Percentiles rank a stretch among this genome's conserved stretches.
Conservation (phyloP, 148 eudicot genomes). For the Salicornia ramosissima region DNA sequence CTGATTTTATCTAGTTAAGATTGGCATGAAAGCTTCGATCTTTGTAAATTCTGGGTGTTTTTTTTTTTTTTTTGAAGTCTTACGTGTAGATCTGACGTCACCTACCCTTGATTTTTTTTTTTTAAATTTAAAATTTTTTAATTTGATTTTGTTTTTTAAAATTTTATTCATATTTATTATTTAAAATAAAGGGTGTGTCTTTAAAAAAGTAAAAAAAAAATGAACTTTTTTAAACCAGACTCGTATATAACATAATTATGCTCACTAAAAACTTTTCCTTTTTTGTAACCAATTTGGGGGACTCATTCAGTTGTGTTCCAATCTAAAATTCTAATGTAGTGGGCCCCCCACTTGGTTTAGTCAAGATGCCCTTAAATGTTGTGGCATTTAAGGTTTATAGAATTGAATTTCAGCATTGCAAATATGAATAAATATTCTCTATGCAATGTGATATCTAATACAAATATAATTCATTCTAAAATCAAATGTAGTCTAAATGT, state of each 20-base stretch:
- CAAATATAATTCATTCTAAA: too few relatives aligned
- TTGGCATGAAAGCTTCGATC: not conserved
- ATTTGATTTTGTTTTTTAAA: not conserved
- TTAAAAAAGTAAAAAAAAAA: not conserved
- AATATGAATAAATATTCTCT: too few relatives aligned
- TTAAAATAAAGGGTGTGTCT: not conserved
- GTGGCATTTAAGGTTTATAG: not conserved
- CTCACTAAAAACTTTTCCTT: not conserved
- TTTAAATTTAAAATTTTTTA: too few relatives aligned
- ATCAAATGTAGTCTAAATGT: too few relatives aligned
- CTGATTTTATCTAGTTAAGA: slow-evolving; percentile 4
- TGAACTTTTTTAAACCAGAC: not conserved
- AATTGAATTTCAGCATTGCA: too few relatives aligned
- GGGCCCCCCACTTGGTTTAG: not conserved
- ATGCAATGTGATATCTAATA: too few relatives aligned
- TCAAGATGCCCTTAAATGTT: not conserved
- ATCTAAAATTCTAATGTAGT: not conserved
- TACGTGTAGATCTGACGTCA: slow-evolving; percentile 22
- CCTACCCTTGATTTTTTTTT: not conserved
- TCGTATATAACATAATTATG: not conserved
- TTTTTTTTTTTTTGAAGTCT: not conserved
- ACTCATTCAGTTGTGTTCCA: not conserved
- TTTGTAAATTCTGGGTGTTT: not conserved
- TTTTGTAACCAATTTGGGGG: not conserved
- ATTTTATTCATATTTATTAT: too few relatives aligned